phyloP scores from a whole-genome alignment of 2,329 filamentous ascomycete genomes.

The Nakataea oryzae region DNA sequence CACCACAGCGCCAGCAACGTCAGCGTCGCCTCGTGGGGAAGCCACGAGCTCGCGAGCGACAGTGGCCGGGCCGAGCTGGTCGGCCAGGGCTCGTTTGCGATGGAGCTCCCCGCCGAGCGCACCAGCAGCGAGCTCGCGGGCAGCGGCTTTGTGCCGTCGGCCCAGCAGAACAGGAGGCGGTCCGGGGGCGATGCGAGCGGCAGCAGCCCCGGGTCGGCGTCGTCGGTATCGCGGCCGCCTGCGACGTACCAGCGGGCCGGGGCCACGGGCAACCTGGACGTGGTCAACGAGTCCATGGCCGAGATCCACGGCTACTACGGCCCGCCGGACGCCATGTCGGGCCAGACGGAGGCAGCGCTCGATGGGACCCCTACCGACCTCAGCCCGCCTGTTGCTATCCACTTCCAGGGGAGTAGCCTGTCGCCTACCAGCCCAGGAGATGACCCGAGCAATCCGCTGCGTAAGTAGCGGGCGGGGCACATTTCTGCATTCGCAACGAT shows the following conservation, averaged over 20 bases:
- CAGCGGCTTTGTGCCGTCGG: background rate
- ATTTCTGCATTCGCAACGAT: background rate
- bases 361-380: conserved; percentile 2
- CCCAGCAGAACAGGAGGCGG: conserved; percentile 9
- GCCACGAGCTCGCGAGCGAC: conserved; percentile 13
- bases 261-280: conserved; percentile 14
- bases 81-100: conserved; percentile 17
- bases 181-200: conserved; percentile 14
- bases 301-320: conserved; percentile 37
- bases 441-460: background rate
- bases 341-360: conserved; percentile 26
- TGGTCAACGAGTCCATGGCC: conserved; percentile 29
- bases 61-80: conserved; percentile 26
- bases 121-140: conserved; percentile 9
- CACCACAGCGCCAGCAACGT: conserved; percentile 34
- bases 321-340: conserved; percentile 24
- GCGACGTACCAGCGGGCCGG: conserved; percentile 13
- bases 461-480: background rate
- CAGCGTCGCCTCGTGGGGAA: conserved; percentile 28
- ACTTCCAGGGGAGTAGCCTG: background rate
- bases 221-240: background rate
- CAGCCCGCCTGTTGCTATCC: conserved; percentile 5
- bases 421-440: background rate
- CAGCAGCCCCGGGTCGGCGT: background rate
- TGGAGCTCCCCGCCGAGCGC: conserved; percentile 24